Evolutionary conservation across 2,329 filamentous ascomycete species (phyloP), one percentile per base, ranked within the genome.

Genomic region (Acephala macrosclerotiorum): DNA sequence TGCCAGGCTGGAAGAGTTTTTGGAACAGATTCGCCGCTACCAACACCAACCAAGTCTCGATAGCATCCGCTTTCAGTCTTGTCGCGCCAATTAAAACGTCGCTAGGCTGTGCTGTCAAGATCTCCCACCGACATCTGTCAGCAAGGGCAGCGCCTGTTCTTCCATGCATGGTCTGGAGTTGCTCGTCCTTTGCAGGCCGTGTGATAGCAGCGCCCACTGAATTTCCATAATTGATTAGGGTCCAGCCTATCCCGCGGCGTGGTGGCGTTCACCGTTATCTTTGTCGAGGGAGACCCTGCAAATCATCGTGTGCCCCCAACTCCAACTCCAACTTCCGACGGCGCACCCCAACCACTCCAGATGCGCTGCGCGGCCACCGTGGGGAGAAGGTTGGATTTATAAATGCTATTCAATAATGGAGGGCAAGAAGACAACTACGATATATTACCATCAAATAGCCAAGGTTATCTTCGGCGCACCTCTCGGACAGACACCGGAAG

Each of bases 211-310:
- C 26, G 3, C 18, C 16, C 20, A 6, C 29, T 33, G 29, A 33
- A 33, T 58, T 51, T 53, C 63, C 63, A 65, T 58, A 65, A 57
- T 65, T 65, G 63, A 65, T 65, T n/a, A 65, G 36, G 57, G 18
- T 4, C 5, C 47, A 2, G 33, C 61, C 45, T 56, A 53, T 55
- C 29, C 38, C 61, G 29, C 25, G n/a, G 11, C 7, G 56, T 40
- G 12, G 58, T 49, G 58, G 58, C 58, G 58, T 33, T 14, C 42
- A 33, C 14, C 40, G 40, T 60, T 60, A 60, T 60, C 58, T 60
- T 29, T 26, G 42, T 38, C 35, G 7, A 58, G 56, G n/a, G 25
- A 29, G 40, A 26, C 55, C 57, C 25, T 11, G 35, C 40, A 53
- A 58, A 49, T 38, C 49, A 25, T 63, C 61, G 55, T 53, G 53